Percentiles rank a stretch among this genome's conserved stretches.
Evolutionary conservation across 2,329 filamentous ascomycete genomes (phyloP).

Genomic region (Aspergillus sp.): DNA sequence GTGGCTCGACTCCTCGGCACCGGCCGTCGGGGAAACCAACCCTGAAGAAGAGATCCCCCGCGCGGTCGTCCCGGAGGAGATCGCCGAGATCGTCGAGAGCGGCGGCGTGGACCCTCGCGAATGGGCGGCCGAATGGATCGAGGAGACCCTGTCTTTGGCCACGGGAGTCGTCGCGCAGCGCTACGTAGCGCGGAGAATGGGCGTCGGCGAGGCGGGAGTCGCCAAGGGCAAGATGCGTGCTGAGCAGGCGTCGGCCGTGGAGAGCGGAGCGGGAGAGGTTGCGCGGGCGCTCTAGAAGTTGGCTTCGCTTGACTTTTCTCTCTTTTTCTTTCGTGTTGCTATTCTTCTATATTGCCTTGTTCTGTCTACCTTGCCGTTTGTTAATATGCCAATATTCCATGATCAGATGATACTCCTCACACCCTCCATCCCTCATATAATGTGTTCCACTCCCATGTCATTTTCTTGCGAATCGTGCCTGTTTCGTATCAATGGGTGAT

Average conservation of each 20-base stretch:
- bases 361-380: neutral
- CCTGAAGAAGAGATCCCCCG: slow-evolving; percentile 37
- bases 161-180: slow-evolving; percentile 88
- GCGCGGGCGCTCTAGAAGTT: slow-evolving; percentile 51
- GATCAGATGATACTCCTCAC: slow-evolving; percentile 14
- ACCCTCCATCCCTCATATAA: neutral
- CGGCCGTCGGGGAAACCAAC: slow-evolving; percentile 39
- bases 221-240: slow-evolving; percentile 55
- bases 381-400: neutral
- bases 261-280: slow-evolving; percentile 60
- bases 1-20: slow-evolving; percentile 77
- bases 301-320: neutral
- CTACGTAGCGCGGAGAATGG: slow-evolving; percentile 94
- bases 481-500: neutral
- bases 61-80: slow-evolving; percentile 69
- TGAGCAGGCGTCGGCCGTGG: slow-evolving; percentile 55
- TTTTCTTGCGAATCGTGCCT: neutral
- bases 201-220: slow-evolving; percentile 78
- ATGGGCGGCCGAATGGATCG: slow-evolving; percentile 97
- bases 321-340: slow-evolving; percentile 10
- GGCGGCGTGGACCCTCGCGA: slow-evolving; percentile 86
- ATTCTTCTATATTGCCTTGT: neutral
- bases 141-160: slow-evolving; percentile 75
- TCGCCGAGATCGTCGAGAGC: slow-evolving; percentile 74
- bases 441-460: neutral